Conservation (phyloP, 805 yeast genomes). For the Tetrapisispora fleetii region DNA sequence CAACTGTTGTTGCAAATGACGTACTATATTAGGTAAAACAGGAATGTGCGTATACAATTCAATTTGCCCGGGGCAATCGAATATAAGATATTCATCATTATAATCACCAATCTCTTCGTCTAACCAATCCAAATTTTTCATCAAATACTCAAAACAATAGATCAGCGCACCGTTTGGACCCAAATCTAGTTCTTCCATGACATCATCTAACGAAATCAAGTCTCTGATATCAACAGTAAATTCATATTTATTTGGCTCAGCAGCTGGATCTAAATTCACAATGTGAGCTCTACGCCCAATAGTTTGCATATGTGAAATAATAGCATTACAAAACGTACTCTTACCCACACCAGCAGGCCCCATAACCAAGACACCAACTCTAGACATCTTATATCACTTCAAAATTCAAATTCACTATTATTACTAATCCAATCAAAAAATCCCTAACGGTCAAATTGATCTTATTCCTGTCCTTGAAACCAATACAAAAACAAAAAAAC, state of each 20-base stretch:
- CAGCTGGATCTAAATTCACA: slow-evolving; percentile 94
- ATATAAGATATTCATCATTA: slow-evolving; percentile 86
- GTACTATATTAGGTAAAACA: slow-evolving; percentile 78
- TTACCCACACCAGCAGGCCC: slow-evolving; percentile 99
- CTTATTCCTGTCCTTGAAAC: too few relatives aligned
- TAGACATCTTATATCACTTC: slow-evolving; percentile 51
- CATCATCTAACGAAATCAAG: slow-evolving; percentile 81
- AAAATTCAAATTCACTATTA: too few relatives aligned
- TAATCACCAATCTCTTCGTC: slow-evolving; percentile 95
- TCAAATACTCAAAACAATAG: slow-evolving; percentile 85
- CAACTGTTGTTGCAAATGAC: slow-evolving; percentile 68
- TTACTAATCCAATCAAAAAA: too few relatives aligned
- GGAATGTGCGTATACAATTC: slow-evolving; percentile 93
- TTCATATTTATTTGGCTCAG: slow-evolving; percentile 84
- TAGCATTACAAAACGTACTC: slow-evolving; percentile 82
- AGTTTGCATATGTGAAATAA: slow-evolving; percentile 79
- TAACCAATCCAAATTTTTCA: slow-evolving; percentile 90
- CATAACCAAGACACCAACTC: slow-evolving; percentile 86
- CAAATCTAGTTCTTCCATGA: slow-evolving; percentile 84
- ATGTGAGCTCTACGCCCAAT: slow-evolving; percentile 90
- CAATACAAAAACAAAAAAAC: too few relatives aligned
- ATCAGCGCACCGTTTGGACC: slow-evolving; percentile 95
- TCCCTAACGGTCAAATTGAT: too few relatives aligned
- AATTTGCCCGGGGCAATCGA: slow-evolving; percentile 96
- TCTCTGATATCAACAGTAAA: slow-evolving; percentile 90